Evolutionary conservation across 1,139 yeast species (phyloP).

Genomic region (Magnusiomyces magnusii): DNA sequence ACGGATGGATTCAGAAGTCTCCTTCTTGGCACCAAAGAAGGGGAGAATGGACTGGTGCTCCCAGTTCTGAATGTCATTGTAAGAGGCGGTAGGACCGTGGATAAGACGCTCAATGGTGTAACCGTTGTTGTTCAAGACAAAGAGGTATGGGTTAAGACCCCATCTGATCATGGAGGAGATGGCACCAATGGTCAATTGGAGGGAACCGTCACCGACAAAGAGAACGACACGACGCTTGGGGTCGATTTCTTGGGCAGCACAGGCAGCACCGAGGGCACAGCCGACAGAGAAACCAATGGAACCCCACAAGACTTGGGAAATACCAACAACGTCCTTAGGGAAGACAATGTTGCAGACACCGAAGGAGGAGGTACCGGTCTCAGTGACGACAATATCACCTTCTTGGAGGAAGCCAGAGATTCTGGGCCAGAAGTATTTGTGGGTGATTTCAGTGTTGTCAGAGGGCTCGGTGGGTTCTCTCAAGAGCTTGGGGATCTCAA

Average conservation of each 20-base stretch:
- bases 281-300: slow-evolving; percentile 87
- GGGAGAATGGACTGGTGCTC: slow-evolving; percentile 61
- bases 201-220: slow-evolving; percentile 86
- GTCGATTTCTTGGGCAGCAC: slow-evolving; percentile 73
- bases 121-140: slow-evolving; percentile 78
- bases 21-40: slow-evolving; percentile 55
- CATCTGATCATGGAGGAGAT: slow-evolving; percentile 78
- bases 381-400: slow-evolving; percentile 76
- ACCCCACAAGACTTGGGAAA: slow-evolving; percentile 87
- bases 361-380: slow-evolving; percentile 86
- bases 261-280: slow-evolving; percentile 75
- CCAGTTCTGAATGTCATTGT: slow-evolving; percentile 82
- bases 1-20: slow-evolving; percentile 37
- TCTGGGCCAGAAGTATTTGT: slow-evolving; percentile 78
- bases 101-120: slow-evolving; percentile 85
- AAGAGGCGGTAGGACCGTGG: slow-evolving; percentile 68
- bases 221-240: slow-evolving; percentile 64
- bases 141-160: slow-evolving; percentile 72
- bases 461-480: slow-evolving; percentile 20
- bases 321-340: slow-evolving; percentile 67
- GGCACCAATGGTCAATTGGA: slow-evolving; percentile 83
- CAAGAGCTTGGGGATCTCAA: slow-evolving; percentile 20
- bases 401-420: slow-evolving; percentile 66
- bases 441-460: slow-evolving; percentile 45
- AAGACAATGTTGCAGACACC: slow-evolving; percentile 75